These are phyloP conservation scores for Fraxinus sp. DNA, from an alignment of 305 asterid species.

Conservation along the genomic window DNA sequence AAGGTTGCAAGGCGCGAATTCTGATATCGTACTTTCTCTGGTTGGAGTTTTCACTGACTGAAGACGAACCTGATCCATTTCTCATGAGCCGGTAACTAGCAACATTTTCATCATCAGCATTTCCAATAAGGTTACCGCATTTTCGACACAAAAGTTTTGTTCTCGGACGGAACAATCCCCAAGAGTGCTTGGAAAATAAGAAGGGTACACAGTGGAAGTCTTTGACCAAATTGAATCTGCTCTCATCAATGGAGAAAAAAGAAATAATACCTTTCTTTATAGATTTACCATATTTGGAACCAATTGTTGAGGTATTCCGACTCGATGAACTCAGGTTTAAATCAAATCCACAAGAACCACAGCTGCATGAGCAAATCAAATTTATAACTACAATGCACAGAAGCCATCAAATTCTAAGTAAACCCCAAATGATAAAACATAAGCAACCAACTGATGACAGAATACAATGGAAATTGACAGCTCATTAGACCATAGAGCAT, in stretches of 20 bases:
- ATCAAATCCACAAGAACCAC: conserved; percentile 84
- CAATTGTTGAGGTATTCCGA: conserved; percentile 75
- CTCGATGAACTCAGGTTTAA: conserved; percentile 69
- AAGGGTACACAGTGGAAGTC: conserved; percentile 57
- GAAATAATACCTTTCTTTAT: conserved; percentile 81
- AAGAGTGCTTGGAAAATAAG: conserved; percentile 55
- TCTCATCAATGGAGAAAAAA: conserved; percentile 68
- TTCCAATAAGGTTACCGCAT: conserved; percentile 71
- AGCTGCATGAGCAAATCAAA: conserved; percentile 50
- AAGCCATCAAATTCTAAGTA: background rate
- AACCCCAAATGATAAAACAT: background rate
- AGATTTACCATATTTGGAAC: conserved; percentile 74
- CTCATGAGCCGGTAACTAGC: conserved; percentile 47
- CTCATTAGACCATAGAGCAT: background rate
- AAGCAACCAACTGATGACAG: background rate
- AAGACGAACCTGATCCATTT: conserved; percentile 46
- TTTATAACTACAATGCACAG: background rate
- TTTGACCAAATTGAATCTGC: conserved; percentile 67
- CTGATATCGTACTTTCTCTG: conserved; percentile 62
- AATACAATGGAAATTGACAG: background rate
- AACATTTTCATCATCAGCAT: conserved; percentile 42
- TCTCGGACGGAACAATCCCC: conserved; percentile 57
- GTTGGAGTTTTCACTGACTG: conserved; percentile 44
- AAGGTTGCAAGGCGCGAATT: conserved; percentile 75
- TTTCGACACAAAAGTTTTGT: conserved; percentile 73